Percentiles rank a stretch among this genome's conserved stretches.
These are phyloP conservation scores for Aureoboletus auriporus DNA, from an alignment of 768 basidiomycete species.

Conservation along the genomic window DNA sequence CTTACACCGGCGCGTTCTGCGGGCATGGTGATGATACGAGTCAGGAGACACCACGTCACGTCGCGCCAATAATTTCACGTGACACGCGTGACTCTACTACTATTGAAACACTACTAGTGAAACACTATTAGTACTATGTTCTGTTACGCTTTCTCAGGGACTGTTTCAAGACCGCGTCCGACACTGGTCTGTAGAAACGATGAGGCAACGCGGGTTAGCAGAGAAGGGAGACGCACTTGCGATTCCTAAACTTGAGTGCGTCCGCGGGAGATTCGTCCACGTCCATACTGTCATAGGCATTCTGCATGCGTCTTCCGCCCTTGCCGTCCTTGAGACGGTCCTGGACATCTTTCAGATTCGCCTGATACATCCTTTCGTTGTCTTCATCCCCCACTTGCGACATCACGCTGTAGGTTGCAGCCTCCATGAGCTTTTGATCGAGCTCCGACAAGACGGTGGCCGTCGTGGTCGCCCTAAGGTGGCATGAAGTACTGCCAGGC, in stretches of 20 bases:
- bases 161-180: constrained; percentile 43
- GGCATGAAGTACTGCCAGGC: not conserved
- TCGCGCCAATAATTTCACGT: constrained; percentile 32
- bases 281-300: constrained; percentile 50
- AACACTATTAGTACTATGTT: constrained; percentile 26
- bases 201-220: not conserved
- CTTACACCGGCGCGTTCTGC: constrained; percentile 78
- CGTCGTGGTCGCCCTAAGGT: constrained; percentile 64
- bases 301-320: constrained; percentile 29
- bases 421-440: constrained; percentile 59
- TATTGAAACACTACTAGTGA: constrained; percentile 9
- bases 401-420: constrained; percentile 42
- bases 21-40: constrained; percentile 51
- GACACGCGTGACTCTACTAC: constrained; percentile 23
- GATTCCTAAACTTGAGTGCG: constrained; percentile 47
- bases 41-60: constrained; percentile 19
- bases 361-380: constrained; percentile 53
- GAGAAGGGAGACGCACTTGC: constrained; percentile 45
- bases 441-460: constrained; percentile 67
- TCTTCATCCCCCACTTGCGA: constrained; percentile 43
- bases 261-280: constrained; percentile 55
- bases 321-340: constrained; percentile 62
- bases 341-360: constrained; percentile 54
- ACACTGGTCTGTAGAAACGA: constrained; percentile 24
- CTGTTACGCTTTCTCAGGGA: constrained; percentile 57